These are phyloP conservation scores for Blechomonas ayalai DNA, from an alignment of 208 protist species.

Conservation along the genomic window DNA sequence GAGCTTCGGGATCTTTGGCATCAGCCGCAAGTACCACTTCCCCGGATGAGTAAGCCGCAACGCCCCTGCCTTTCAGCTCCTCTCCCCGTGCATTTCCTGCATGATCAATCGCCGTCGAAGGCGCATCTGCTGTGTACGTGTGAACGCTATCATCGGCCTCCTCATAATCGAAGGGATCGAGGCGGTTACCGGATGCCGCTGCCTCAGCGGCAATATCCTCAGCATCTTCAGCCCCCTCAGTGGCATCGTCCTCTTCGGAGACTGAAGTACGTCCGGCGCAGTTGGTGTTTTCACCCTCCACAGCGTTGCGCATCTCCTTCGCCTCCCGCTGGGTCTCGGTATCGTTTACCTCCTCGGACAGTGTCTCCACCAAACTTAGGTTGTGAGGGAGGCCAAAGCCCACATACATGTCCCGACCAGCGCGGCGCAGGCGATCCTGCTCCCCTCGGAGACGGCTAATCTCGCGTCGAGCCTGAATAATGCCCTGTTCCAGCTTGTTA, in stretches of 20 bases:
- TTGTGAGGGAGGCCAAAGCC: slow-evolving; percentile 53
- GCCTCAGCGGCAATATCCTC: neutral
- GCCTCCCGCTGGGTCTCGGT: neutral
- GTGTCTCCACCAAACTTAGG: slow-evolving; percentile 73
- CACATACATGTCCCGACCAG: slow-evolving; percentile 34
- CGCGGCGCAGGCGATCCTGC: slow-evolving; percentile 76
- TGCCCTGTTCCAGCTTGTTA: slow-evolving; percentile 69
- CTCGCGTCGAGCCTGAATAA: slow-evolving; percentile 55
- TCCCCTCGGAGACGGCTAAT: slow-evolving; percentile 76
- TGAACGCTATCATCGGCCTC: neutral
- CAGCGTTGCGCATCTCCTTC: slow-evolving; percentile 4
- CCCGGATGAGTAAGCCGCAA: neutral
- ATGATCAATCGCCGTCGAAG: neutral
- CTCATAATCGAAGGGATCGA: no score
- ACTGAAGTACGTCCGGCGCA: no score
- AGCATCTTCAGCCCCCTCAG: neutral
- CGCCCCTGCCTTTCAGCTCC: no score
- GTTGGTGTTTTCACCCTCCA: neutral
- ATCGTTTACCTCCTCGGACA: slow-evolving; percentile 44
- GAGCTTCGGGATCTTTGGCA: slow-evolving; percentile 23
- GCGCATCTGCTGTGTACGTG: neutral
- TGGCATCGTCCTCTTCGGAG: no score
- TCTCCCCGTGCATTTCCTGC: neutral
- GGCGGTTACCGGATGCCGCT: no score
- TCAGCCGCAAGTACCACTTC: neutral